These are phyloP conservation scores for Alnus glutinosa DNA, from an alignment of 306 rosid genomes.

Conservation along the genomic window DNA sequence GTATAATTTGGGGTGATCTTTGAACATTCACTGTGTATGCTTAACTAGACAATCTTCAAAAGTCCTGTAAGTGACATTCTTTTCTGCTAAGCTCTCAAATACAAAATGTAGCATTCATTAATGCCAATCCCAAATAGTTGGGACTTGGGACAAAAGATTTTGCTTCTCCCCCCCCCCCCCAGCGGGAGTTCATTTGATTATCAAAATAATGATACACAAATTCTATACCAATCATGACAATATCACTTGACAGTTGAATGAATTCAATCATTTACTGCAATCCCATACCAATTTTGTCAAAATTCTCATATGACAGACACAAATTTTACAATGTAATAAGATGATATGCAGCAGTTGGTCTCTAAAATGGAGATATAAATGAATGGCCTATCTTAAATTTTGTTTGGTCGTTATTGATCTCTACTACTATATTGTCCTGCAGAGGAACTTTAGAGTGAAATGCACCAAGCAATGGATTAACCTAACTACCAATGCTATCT, in stretches of 20 bases:
- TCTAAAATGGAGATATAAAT: background rate
- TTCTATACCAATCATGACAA: background rate
- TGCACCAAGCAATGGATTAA: no score
- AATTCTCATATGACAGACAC: background rate
- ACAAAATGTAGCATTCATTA: background rate
- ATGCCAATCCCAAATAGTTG: background rate
- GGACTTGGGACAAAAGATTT: background rate
- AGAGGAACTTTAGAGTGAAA: no score
- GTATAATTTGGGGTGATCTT: background rate
- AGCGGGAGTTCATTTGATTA: background rate
- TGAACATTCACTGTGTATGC: background rate
- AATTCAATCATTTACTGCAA: background rate
- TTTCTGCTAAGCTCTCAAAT: background rate
- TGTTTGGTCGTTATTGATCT: no score
- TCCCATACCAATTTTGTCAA: background rate
- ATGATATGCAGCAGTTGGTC: background rate
- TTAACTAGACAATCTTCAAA: slow-evolving; percentile 4
- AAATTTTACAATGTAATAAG: background rate
- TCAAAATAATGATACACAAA: background rate
- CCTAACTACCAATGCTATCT: no score
- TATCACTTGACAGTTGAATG: background rate
- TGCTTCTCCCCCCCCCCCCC: no score
- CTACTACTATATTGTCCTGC: no score
- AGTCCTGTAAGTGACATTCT: background rate
- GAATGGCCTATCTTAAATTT: no score